Evolutionary conservation across 2,329 filamentous ascomycete species (phyloP), one percentile per base, ranked within the genome.

Genomic region (Chlorencoelia australis): DNA sequence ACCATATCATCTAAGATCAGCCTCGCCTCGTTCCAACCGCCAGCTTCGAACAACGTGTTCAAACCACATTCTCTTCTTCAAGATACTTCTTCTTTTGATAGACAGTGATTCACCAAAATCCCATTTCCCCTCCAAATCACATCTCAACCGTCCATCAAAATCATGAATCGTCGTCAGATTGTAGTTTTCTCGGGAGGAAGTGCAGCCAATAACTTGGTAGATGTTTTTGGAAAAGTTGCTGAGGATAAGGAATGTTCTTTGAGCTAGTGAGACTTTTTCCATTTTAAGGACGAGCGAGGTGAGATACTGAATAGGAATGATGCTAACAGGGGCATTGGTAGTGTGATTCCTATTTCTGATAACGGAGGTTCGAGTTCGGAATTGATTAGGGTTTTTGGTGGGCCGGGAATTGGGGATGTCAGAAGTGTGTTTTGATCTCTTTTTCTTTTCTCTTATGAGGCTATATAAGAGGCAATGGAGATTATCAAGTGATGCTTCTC

Each of bases 311-410:
- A 20, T 13, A 19, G 25, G 10, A 24, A 16, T 8, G 20, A 30
- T 11, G 36, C 40, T 45, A 39, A 45, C 53, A n/a, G n/a, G n/a
- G n/a, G 65, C 71, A 60, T 93, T 94, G 35, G 16, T 33, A 58
- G 55, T 59, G 77, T 95, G 41, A 94, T 96, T 35, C 89, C 89
- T 22, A 94, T 95, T 56, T 91, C 83, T 47, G 89, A 96, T 62
- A 96, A 96, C 60, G 89, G 89, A 32, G 89, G 89, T 25, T 93
- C 84, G 50, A 93, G 87, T 2, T 94, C 85, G 29, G 89, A 96
- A 64, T 67, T 95, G 52, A 94, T 95, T 47, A 74, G 91, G 22
- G 87, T 96, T 22, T 91, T 96, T 61, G 91, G 89, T 10, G 91
- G 91, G 1, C 89, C 89, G 46, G 89, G 89, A 3, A 69, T 87